Conservation (phyloP, 176 grass and related monocot genomes). For the Carex myosuroides region DNA sequence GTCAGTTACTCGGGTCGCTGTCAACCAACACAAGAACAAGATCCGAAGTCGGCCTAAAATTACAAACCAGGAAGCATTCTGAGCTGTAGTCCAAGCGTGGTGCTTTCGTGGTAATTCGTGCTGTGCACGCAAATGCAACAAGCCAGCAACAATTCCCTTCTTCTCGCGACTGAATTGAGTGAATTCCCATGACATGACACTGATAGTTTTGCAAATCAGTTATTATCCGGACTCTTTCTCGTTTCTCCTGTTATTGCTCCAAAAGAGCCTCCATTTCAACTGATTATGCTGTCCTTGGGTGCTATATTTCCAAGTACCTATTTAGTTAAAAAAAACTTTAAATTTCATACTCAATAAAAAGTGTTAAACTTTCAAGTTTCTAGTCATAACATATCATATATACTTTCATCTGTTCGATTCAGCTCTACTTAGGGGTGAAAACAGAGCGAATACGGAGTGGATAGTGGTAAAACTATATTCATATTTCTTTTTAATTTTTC, state of each 20-base stretch:
- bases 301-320: background rate
- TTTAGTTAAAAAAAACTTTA: background rate
- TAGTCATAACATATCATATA: too few relatives aligned
- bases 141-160: background rate
- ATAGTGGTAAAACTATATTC: too few relatives aligned
- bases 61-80: background rate
- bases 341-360: background rate
- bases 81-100: background rate
- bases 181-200: background rate
- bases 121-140: slow-evolving; percentile 7
- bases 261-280: background rate
- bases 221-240: background rate
- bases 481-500: too few relatives aligned
- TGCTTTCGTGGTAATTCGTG: background rate
- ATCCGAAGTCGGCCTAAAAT: background rate
- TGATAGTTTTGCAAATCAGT: background rate
- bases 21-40: too few relatives aligned
- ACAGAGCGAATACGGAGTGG: too few relatives aligned
- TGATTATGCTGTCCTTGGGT: background rate
- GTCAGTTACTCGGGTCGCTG: background rate
- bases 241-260: background rate
- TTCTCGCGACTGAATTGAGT: background rate
- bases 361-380: too few relatives aligned
- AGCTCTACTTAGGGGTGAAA: too few relatives aligned
- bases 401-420: too few relatives aligned